Evolutionary conservation across 106 monocot species (phyloP).

Genomic region (Allium fistulosum): DNA sequence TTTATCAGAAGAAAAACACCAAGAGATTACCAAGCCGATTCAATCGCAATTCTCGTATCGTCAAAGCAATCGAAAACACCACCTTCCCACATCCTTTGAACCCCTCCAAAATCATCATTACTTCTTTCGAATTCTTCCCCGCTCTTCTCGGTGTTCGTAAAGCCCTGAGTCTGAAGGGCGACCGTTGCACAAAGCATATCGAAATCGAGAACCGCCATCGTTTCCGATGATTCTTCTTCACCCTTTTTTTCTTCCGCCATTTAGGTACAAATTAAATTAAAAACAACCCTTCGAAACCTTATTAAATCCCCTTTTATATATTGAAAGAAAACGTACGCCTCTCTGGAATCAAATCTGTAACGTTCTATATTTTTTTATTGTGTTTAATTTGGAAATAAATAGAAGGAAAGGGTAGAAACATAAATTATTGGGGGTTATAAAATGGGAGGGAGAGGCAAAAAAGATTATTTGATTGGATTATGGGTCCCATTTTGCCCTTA

Average conservation of each 20-base stretch:
- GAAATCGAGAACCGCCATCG: slow-evolving; percentile 61
- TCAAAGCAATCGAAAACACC: slow-evolving; percentile 64
- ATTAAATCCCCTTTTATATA: no score
- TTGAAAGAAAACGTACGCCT: no score
- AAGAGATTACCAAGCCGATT: slow-evolving; percentile 57
- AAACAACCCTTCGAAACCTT: no score
- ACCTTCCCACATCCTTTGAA: slow-evolving; percentile 97
- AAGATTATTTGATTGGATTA: no score
- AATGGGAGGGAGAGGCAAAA: no score
- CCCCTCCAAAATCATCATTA: slow-evolving; percentile 31
- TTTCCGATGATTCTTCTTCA: slow-evolving; percentile 2
- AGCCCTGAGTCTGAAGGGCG: slow-evolving; percentile 64
- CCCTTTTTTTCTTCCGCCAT: slow-evolving; percentile 9
- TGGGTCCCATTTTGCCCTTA: no score
- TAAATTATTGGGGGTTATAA: no score
- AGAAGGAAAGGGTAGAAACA: no score
- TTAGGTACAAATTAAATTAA: no score
- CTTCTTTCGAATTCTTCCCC: slow-evolving; percentile 10
- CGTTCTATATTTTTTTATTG: no score
- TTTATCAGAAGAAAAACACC: neutral
- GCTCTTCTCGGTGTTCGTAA: slow-evolving; percentile 14
- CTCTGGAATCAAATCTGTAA: no score
- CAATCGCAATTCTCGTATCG: slow-evolving; percentile 62
- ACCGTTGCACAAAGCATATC: slow-evolving; percentile 88
- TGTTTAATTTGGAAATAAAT: no score